Conservation (phyloP, 306 rosid genomes). For the Medicago ruthenica region DNA sequence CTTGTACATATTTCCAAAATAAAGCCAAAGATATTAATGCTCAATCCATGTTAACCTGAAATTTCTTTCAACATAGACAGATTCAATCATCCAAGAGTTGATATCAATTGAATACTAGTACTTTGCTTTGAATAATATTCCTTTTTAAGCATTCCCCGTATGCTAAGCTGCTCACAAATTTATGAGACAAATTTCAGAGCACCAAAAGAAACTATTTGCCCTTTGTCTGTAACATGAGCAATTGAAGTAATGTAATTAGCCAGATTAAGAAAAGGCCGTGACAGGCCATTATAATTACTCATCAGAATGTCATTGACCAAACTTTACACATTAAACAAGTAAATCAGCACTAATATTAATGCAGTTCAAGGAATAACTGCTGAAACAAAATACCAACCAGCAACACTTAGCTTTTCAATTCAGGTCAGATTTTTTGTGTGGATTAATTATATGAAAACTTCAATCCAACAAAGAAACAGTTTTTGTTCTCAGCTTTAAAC, state of each 20-base stretch:
- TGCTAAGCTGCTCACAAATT: slow-evolving; percentile 77
- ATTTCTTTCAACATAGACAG: neutral
- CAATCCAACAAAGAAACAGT: neutral
- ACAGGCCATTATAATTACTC: neutral
- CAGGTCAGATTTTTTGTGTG: neutral
- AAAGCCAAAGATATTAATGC: slow-evolving; percentile 51
- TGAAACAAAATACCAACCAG: neutral
- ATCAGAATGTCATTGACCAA: neutral
- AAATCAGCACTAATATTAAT: neutral
- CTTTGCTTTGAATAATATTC: slow-evolving; percentile 70
- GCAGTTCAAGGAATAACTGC: neutral
- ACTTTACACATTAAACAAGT: neutral
- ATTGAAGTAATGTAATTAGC: too few relatives aligned
- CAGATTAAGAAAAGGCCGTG: too few relatives aligned
- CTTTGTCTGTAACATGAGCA: too few relatives aligned
- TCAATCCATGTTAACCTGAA: neutral
- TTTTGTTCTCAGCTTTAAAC: neutral
- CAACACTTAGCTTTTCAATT: neutral
- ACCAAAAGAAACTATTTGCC: too few relatives aligned
- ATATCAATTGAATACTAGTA: slow-evolving; percentile 65
- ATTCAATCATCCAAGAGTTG: slow-evolving; percentile 39
- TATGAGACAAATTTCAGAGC: slow-evolving; percentile 42
- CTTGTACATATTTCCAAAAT: slow-evolving; percentile 46
- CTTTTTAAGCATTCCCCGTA: slow-evolving; percentile 74
- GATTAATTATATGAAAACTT: neutral